A percentile compares a stretch with the other conserved stretches of the same genome.
Evolutionary conservation across 2,329 filamentous ascomycete genomes (phyloP).

Genomic region (Rhexocercosporidium sp.): DNA sequence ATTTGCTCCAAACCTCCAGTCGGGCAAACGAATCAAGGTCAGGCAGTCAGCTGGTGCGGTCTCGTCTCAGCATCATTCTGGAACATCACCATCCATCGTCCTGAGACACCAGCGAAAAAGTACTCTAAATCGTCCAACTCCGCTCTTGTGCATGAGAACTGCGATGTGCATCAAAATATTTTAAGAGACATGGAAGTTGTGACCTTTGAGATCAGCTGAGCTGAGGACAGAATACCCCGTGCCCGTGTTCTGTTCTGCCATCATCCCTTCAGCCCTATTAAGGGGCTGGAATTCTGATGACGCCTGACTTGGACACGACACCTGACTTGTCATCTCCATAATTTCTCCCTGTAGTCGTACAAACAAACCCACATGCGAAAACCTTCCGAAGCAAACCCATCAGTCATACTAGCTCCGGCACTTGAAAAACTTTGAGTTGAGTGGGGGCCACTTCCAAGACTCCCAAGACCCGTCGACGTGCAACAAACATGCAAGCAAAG

Average conservation of each 20-base stretch:
- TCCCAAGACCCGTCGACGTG: neutral
- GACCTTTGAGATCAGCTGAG: slow-evolving; percentile 1
- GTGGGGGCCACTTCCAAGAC: slow-evolving; percentile 10
- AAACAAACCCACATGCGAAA: neutral
- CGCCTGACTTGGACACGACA: neutral
- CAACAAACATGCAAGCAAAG: slow-evolving; percentile 1
- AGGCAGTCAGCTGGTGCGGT: too few relatives aligned
- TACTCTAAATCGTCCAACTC: slow-evolving; percentile 8
- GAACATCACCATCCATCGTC: neutral
- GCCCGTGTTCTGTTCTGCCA: neutral
- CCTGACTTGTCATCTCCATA: too few relatives aligned
- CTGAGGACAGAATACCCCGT: neutral
- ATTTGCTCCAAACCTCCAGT: neutral
- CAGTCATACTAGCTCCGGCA: neutral
- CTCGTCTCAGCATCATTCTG: slow-evolving; percentile 3
- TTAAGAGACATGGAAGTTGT: neutral
- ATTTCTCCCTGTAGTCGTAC: neutral
- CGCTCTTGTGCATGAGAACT: slow-evolving; percentile 17
- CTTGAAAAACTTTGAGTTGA: neutral
- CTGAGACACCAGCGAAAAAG: slow-evolving; percentile 4
- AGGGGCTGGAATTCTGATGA: neutral
- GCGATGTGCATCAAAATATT: slow-evolving; percentile 15
- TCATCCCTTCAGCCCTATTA: slow-evolving; percentile 3
- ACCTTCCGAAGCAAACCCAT: neutral
- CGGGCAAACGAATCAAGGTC: neutral